A percentile compares a stretch with the other conserved stretches of the same genome.
These are phyloP conservation scores for Kodamaea nitidulidarum DNA, from an alignment of 805 yeast genomes.

Conservation along the genomic window DNA sequence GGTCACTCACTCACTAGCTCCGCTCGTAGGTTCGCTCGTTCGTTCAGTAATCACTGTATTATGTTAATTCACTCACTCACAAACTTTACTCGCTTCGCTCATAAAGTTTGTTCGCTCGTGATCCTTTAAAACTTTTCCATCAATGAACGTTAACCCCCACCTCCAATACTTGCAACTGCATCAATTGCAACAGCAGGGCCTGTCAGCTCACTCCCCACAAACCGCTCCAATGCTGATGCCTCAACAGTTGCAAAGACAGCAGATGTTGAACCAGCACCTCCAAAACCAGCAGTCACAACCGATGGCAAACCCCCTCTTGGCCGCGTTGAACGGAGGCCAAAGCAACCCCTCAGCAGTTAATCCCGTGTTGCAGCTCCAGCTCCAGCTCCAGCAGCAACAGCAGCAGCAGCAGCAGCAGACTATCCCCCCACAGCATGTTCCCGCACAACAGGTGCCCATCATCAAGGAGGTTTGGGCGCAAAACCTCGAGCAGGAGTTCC, in stretches of 20 bases:
- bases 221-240: conserved; percentile 29
- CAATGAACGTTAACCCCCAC: conserved; percentile 40
- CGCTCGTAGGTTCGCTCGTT: no score
- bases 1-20: no score
- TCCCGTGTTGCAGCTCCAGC: conserved; percentile 31
- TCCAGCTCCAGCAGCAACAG: conserved; percentile 25
- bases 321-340: conserved; percentile 30
- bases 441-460: conserved; percentile 39
- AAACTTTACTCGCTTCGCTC: not conserved
- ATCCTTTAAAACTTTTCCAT: conserved; percentile 4
- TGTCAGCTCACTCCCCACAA: conserved; percentile 24
- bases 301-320: conserved; percentile 33
- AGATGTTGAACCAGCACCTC: conserved; percentile 30
- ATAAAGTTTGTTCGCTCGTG: conserved; percentile 1
- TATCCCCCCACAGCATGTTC: conserved; percentile 18
- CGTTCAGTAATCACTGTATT: no score
- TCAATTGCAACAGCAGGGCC: conserved; percentile 21
- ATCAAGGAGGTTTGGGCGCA: conserved; percentile 72
- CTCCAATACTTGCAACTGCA: conserved; percentile 40
- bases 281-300: conserved; percentile 17
- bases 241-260: conserved; percentile 35
- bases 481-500: conserved; percentile 65
- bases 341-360: conserved; percentile 14
- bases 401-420: conserved; percentile 23
- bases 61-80: not conserved